Conservation (phyloP, 2,329 filamentous ascomycete species). For the Calonectria ilicicola region DNA sequence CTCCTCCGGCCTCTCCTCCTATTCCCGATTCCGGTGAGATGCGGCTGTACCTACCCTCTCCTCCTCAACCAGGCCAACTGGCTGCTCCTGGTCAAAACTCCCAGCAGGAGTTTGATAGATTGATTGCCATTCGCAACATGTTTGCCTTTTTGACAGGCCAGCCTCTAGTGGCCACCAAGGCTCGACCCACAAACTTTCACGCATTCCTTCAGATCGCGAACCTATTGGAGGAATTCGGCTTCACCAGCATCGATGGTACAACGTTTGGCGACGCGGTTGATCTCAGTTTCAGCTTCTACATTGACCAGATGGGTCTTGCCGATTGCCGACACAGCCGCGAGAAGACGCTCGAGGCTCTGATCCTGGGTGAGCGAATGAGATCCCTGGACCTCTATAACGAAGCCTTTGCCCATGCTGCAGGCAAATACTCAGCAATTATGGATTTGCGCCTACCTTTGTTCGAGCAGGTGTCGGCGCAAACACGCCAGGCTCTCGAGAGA, state of each 20-base stretch:
- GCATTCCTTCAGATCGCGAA: constrained; percentile 66
- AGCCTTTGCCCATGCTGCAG: constrained; percentile 90
- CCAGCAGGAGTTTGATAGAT: constrained; percentile 61
- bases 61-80: constrained; percentile 52
- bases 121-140: constrained; percentile 72
- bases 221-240: constrained; percentile 69
- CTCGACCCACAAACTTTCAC: constrained; percentile 63
- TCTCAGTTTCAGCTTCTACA: constrained; percentile 78
- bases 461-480: constrained; percentile 75
- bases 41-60: constrained; percentile 66
- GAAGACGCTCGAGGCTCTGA: constrained; percentile 88
- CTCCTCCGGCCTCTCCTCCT: constrained; percentile 52
- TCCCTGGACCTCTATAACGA: constrained; percentile 88
- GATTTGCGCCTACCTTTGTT: constrained; percentile 77
- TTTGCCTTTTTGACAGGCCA: constrained; percentile 75
- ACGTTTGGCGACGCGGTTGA: constrained; percentile 71
- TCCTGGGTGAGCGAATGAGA: constrained; percentile 90
- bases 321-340: constrained; percentile 87
- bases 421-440: constrained; percentile 82
- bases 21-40: constrained; percentile 55
- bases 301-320: constrained; percentile 80
- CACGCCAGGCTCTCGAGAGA: constrained; percentile 83
- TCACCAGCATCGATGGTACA: constrained; percentile 66
- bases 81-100: constrained; percentile 47
- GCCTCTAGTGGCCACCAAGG: constrained; percentile 69